phyloP scores from a whole-genome alignment of 1,284 basidiomycete species.

The Cystobasidium slooffiae region DNA sequence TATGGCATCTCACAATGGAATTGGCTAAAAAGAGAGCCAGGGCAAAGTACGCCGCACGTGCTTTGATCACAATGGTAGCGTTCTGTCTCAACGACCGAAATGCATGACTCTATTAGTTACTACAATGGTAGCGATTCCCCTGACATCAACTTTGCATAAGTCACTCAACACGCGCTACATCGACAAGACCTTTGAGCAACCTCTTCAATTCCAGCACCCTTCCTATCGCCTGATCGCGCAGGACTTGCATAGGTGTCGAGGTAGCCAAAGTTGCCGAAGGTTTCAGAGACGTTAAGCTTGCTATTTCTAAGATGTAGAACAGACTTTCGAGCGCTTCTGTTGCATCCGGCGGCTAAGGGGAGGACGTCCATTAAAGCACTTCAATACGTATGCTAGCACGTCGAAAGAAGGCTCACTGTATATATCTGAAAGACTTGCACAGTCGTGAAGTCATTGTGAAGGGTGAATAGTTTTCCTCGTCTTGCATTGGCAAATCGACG shows the following conservation, averaged over 20 bases:
- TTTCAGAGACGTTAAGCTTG: constrained; percentile 7
- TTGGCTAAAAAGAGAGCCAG: no score
- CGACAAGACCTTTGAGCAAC: constrained; percentile 30
- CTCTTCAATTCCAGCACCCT: constrained; percentile 11
- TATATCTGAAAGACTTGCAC: constrained; percentile 27
- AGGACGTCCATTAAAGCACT: no score
- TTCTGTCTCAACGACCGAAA: no score
- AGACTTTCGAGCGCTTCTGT: constrained; percentile 6
- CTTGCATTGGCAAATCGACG: constrained; percentile 28
- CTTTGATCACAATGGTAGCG: no score
- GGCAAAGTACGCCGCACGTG: no score
- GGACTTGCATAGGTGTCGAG: constrained; percentile 17
- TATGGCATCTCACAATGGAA: background rate
- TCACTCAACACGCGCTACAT: constrained; percentile 31
- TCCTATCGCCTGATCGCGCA: constrained; percentile 22
- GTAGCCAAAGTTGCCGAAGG: background rate
- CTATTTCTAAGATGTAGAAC: constrained; percentile 10
- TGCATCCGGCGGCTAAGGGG: constrained; percentile 21
- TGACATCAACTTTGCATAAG: background rate
- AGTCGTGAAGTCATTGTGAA: constrained; percentile 5
- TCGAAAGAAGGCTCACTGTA: background rate
- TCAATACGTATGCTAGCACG: background rate
- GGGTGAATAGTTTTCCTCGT: constrained; percentile 11
- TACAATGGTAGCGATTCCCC: no score
- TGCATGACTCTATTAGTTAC: no score